Evolutionary conservation across 257 asterid species (phyloP).

Genomic region (Solanum verrucosum): DNA sequence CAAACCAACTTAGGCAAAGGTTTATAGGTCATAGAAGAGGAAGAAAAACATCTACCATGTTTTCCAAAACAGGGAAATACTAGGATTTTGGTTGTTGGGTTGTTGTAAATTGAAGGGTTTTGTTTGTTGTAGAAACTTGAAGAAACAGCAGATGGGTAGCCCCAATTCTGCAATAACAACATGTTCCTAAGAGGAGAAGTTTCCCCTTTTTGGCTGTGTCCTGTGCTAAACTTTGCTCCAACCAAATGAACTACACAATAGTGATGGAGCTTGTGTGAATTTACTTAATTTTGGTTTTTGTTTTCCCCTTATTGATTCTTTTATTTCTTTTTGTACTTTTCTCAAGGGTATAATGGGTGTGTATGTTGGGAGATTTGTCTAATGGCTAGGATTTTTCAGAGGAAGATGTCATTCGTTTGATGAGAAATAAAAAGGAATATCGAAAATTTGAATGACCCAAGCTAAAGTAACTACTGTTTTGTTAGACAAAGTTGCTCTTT

Average conservation of each 20-base stretch:
- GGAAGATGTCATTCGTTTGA: too few species aligned
- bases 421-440: too few species aligned
- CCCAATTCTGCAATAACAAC: background rate
- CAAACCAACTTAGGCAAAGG: background rate
- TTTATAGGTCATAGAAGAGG: background rate
- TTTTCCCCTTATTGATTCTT: background rate
- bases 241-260: background rate
- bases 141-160: background rate
- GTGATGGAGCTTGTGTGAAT: background rate
- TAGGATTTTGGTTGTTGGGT: background rate
- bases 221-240: background rate
- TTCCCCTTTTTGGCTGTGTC: background rate
- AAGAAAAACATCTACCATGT: background rate
- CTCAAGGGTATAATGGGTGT: too few species aligned
- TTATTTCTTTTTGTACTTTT: too few species aligned
- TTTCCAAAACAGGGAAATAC: background rate
- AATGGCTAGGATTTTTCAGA: too few species aligned
- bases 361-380: too few species aligned
- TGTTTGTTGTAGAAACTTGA: background rate
- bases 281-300: background rate
- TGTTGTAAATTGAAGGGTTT: background rate
- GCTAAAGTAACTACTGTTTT: fast-evolving
- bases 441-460: too few species aligned
- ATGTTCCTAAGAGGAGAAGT: background rate
- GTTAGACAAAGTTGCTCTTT: background rate